Base-by-base conservation (phyloP, 306 rosid species). In the Acacia acuminata region DNA sequence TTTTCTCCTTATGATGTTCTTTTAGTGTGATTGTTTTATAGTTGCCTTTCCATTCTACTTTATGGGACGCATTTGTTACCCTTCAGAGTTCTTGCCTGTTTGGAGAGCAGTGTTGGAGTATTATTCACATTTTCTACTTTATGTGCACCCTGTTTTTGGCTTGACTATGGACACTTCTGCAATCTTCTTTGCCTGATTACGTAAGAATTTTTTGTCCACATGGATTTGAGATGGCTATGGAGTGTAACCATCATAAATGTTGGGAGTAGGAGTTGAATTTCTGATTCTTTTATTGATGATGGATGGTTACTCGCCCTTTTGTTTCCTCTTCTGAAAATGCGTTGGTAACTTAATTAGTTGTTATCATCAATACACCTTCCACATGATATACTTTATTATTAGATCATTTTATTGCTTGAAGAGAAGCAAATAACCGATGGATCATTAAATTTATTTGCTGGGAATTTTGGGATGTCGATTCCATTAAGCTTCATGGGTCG, bases 401-500 rank as follows among this genome's bases (percentile, higher is more conserved):
- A 34, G 68, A 13, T 30, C 56, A 79, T 24, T 36, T 24, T 22
- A 51, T 69, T 9, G 20, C 63, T 53, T 69, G 5, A 51, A 53
- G 55, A 51, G 43, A 68, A 79, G 69, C 15, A 36, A 27, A 38
- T 30, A 6, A 47, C 3, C 22, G 19, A 32, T 69, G 63, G 22
- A 48, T 48, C 32, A n/a, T 50, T 80, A 72, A 76, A 71, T 76
- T 72, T 64, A 17, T 60, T 12, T 44, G 13, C 74, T 56, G 5
- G 22, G 66, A 68, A 68, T 68, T 9, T 34, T 67, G 10, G 2
- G 48, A 38, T 61, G 20, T 63, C 40, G 64, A 65, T 43, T 47
- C 47, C 71, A 63, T 76, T 70, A 51, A 68, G 56, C 77, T 17
- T 79, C 44, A 65, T 66, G 53, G 80, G 48, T 45, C 30, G 10